A percentile compares a stretch with the other conserved stretches of the same genome.
Conservation (phyloP, 306 rosid species). For the Fagus sylvatica region DNA sequence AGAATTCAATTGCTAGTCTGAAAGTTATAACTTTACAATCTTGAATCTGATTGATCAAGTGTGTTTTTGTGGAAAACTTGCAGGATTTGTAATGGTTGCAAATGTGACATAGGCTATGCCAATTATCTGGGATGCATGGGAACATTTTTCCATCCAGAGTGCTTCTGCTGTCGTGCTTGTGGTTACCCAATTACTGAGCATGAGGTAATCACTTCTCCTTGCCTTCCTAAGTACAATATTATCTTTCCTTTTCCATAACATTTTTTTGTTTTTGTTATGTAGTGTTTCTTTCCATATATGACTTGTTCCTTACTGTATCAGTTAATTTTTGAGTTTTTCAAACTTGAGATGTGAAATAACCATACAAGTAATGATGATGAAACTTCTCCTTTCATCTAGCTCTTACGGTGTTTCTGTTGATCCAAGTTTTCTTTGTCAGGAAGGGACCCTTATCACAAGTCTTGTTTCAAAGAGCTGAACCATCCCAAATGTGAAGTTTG, state of each 20-base stretch:
- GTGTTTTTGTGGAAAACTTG: slow-evolving; percentile 20
- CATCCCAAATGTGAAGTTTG: slow-evolving; percentile 99
- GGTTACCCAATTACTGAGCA: slow-evolving; percentile 72
- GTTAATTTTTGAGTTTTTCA: slow-evolving; percentile 13
- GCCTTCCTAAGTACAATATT: neutral
- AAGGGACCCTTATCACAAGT: slow-evolving; percentile 89
- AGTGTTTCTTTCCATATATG: slow-evolving; percentile 16
- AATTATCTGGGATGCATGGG: slow-evolving; percentile 78
- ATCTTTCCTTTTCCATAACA: neutral
- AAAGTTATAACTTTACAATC: slow-evolving; percentile 1
- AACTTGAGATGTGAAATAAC: neutral
- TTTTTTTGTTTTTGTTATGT: neutral
- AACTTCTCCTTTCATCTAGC: slow-evolving; percentile 27
- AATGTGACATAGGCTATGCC: slow-evolving; percentile 55
- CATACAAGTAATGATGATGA: slow-evolving; percentile 15
- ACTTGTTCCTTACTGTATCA: slow-evolving; percentile 3
- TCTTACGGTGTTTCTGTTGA: slow-evolving; percentile 61
- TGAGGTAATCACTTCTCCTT: slow-evolving; percentile 61
- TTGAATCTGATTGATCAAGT: slow-evolving; percentile 11
- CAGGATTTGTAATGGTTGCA: slow-evolving; percentile 80
- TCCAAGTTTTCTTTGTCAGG: slow-evolving; percentile 93
- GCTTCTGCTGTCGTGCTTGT: slow-evolving; percentile 81
- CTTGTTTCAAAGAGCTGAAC: slow-evolving; percentile 82
- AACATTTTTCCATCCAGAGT: slow-evolving; percentile 73
- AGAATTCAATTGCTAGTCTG: neutral